phyloP scores from a whole-genome alignment of 768 basidiomycete genomes.

The Hydnum rufescens region DNA sequence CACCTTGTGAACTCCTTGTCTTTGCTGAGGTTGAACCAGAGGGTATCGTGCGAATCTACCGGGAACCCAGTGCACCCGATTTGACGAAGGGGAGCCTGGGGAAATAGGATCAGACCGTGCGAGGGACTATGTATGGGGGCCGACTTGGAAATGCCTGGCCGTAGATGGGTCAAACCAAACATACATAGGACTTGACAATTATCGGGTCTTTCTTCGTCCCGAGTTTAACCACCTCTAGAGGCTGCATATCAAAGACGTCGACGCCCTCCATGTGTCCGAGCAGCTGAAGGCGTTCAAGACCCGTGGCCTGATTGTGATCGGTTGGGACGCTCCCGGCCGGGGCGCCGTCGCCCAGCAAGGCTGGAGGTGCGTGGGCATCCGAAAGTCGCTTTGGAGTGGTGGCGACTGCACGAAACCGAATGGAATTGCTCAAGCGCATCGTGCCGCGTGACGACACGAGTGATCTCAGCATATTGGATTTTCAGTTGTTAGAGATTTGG shows the following conservation, averaged over 20 bases:
- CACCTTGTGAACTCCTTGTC: constrained; percentile 54
- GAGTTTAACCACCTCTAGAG: constrained; percentile 64
- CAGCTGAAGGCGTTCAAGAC: constrained; percentile 88
- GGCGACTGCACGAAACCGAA: no score
- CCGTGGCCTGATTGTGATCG: constrained; percentile 81
- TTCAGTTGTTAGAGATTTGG: no score
- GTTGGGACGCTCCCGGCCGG: constrained; percentile 55
- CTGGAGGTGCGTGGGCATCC: constrained; percentile 29
- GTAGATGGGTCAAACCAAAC: constrained; percentile 17
- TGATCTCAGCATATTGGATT: no score
- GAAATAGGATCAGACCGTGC: not conserved
- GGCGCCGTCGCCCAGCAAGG: constrained; percentile 50
- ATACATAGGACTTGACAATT: constrained; percentile 67
- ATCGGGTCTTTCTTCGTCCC: constrained; percentile 81
- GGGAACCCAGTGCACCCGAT: constrained; percentile 92
- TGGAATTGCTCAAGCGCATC: no score
- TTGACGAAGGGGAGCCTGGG: constrained; percentile 32
- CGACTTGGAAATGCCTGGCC: not conserved
- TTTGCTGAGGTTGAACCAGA: constrained; percentile 54
- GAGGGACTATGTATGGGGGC: not conserved
- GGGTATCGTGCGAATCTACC: constrained; percentile 84
- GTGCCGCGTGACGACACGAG: no score
- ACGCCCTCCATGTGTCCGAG: constrained; percentile 75
- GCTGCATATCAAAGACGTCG: constrained; percentile 73
- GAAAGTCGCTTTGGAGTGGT: no score